Base-by-base conservation (phyloP, 2,329 filamentous ascomycete genomes). In the Trichoderma sp. region DNA sequence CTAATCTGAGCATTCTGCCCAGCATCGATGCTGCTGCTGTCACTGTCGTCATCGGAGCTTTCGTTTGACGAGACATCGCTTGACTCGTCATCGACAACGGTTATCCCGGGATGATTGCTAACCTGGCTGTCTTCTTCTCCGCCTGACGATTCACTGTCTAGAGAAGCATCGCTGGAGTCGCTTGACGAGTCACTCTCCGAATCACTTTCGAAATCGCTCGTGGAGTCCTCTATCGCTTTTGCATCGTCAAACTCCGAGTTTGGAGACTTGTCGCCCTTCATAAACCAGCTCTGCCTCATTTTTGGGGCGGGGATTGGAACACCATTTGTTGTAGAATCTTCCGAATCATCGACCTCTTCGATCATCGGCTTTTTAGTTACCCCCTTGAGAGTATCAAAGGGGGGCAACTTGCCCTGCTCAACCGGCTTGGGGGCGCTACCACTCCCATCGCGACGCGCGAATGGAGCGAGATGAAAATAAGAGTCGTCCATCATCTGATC, bases 401-500 rank as follows among this genome's bases (percentile, higher is more conserved):
- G 8, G 5, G 57, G 32, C 3, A 32, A 20, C 8, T 34, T 34
- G 8, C 17, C 28, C 32, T 59, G 28, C 30, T 20, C 57, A 23
- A 26, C 15, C 4, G 17, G 12, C 8, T 15, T 58, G 20, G 58
- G 1, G 28, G 20, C 28, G 11, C 20, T 50, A 43, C 9, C 6
- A 26, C 8, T 20, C 15, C 11, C 26, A 12, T 32, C 30, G 7
- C 9, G 28, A 17, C 20, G 57, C 11, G n/a, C n/a, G n/a, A 62
- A 34, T 7, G 17, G 57, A 26, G 39, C 57, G 71, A 71, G 23
- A 53, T 55, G 7, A 59, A 32, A 3, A 71, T 66, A 50, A 1
- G 39, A 69, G 17, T 71, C 73, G 6, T 82, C 79, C 74, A 79
- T 76, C 70, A 80, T 78, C 20, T 80, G 79, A 30, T 81, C 77